Evolutionary conservation across 305 asterid genomes (phyloP).

Genomic region (Euphrasia arctica): DNA sequence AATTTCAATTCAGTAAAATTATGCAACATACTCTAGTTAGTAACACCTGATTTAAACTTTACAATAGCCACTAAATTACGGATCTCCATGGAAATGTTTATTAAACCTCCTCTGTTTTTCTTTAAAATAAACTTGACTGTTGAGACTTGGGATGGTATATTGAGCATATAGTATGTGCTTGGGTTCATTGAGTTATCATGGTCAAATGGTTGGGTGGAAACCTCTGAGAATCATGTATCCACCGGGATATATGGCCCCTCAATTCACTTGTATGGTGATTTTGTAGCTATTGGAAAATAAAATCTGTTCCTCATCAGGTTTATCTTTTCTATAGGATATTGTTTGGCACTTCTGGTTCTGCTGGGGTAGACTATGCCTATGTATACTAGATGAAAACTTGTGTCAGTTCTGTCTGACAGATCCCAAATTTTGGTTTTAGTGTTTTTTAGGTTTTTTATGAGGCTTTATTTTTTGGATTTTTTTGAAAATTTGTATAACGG

Average conservation of each 20-base stretch:
- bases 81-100: background rate
- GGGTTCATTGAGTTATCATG: background rate
- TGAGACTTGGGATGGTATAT: background rate
- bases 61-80: conserved; percentile 2
- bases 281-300: background rate
- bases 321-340: conserved; percentile 7
- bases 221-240: background rate
- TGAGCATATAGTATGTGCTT: background rate
- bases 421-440: background rate
- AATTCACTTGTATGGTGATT: conserved; percentile 1
- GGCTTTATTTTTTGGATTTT: background rate
- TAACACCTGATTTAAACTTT: background rate
- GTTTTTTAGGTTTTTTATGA: background rate
- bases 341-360: conserved; percentile 3
- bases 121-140: background rate
- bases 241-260: conserved; percentile 1
- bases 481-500: background rate
- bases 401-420: background rate
- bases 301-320: conserved; percentile 4
- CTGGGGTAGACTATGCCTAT: background rate
- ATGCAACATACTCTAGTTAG: background rate
- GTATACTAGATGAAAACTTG: background rate
- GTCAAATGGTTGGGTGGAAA: conserved; percentile 9
- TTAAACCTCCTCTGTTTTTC: conserved; percentile 3
- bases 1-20: background rate